Evolutionary conservation across 306 rosid species (phyloP).

Genomic region (Glycine soja): DNA sequence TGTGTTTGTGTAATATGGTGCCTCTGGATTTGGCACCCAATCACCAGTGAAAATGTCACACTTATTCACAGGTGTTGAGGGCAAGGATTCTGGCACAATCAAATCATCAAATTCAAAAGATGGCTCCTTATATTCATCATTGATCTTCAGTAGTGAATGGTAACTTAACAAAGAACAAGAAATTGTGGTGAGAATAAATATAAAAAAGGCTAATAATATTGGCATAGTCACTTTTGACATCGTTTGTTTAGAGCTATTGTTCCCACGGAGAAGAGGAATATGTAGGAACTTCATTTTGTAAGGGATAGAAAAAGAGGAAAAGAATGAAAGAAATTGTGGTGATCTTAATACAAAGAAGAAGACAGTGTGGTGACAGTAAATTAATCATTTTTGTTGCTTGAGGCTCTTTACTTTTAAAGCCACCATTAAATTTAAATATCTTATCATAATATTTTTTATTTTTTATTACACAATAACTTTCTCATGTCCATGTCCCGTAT

Average conservation of each 20-base stretch:
- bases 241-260: constrained; percentile 41
- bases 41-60: constrained; percentile 86
- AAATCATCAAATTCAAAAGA: constrained; percentile 3
- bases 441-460: not conserved
- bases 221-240: constrained; percentile 52
- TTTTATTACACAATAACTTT: not conserved
- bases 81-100: constrained; percentile 11
- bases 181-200: constrained; percentile 50
- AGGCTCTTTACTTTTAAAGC: not conserved
- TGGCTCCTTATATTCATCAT: not conserved
- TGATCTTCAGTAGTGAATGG: constrained; percentile 37
- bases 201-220: constrained; percentile 46
- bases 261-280: constrained; percentile 49
- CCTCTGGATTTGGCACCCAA: constrained; percentile 79
- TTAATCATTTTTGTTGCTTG: not conserved
- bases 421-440: not conserved
- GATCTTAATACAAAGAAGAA: not conserved
- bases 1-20: constrained; percentile 74
- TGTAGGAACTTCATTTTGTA: constrained; percentile 57
- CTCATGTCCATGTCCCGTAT: not conserved
- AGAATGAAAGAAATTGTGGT: not conserved
- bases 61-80: constrained; percentile 33
- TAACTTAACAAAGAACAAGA: constrained; percentile 49
- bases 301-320: constrained; percentile 20
- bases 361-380: not conserved